Evolutionary conservation across 306 rosid species (phyloP).

Genomic region (Bauhinia variegata): DNA sequence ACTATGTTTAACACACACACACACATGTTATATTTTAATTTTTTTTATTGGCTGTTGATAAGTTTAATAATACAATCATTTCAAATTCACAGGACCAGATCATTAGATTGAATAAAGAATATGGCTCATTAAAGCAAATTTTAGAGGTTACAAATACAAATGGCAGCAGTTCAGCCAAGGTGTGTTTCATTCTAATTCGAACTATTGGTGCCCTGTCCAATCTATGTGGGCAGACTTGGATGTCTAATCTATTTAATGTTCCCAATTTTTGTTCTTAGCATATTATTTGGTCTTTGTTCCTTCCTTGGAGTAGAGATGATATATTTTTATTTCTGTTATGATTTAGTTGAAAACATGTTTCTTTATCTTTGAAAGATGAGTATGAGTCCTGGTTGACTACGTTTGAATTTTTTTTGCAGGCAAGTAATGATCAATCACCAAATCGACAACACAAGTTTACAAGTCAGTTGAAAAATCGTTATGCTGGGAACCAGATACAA

Average conservation of each 20-base stretch:
- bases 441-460: conserved; percentile 59
- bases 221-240: conserved; percentile 1
- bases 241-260: conserved; percentile 2
- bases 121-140: conserved; percentile 77
- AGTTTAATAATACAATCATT: conserved; percentile 30
- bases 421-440: conserved; percentile 62
- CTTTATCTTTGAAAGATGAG: conserved; percentile 9
- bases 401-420: conserved; percentile 54
- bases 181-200: conserved; percentile 23
- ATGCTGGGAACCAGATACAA: conserved; percentile 45
- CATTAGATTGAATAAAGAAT: conserved; percentile 72
- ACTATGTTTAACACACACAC: too few relatives aligned
- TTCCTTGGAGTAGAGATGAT: conserved; percentile 3
- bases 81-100: conserved; percentile 69
- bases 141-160: conserved; percentile 57
- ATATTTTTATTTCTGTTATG: background rate
- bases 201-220: background rate
- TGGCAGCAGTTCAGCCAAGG: conserved; percentile 52
- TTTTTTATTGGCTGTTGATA: conserved; percentile 20
- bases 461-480: conserved; percentile 56
- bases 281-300: background rate
- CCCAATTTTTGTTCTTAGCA: conserved; percentile 3
- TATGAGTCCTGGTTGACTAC: conserved; percentile 20
- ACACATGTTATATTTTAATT: background rate
- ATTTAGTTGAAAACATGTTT: conserved; percentile 10